Conservation (phyloP, 2,329 filamentous ascomycete species). For the Lasiodiplodia sp. region DNA sequence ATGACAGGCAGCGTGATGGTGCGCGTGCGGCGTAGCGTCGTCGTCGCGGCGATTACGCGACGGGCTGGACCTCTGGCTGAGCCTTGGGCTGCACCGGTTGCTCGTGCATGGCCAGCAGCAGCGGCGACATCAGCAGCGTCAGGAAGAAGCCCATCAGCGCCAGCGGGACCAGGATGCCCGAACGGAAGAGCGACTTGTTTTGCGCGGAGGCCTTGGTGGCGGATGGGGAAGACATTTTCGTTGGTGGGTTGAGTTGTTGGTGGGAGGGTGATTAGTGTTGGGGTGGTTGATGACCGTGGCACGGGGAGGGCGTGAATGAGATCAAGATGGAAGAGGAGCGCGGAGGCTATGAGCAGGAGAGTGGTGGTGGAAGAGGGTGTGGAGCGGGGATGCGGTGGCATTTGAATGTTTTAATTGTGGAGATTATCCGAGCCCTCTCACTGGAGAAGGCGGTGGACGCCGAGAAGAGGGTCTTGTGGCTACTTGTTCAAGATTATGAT, state of each 20-base stretch:
- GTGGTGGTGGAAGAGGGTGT: background rate
- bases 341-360: constrained; percentile 5
- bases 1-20: constrained; percentile 14
- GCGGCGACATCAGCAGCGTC: constrained; percentile 27
- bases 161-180: constrained; percentile 26
- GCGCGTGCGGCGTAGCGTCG: constrained; percentile 3
- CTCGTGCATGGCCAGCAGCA: constrained; percentile 28
- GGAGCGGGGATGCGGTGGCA: constrained; percentile 4
- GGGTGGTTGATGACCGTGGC: background rate
- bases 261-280: background rate
- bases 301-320: background rate
- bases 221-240: constrained; percentile 6
- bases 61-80: constrained; percentile 5
- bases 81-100: constrained; percentile 23
- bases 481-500: constrained; percentile 27
- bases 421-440: constrained; percentile 8
- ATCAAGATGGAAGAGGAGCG: constrained; percentile 1
- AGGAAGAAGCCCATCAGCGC: constrained; percentile 22
- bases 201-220: background rate
- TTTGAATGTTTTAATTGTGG: constrained; percentile 28
- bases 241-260: constrained; percentile 1
- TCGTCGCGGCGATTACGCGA: constrained; percentile 11
- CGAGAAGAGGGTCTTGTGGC: background rate
- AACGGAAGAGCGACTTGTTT: constrained; percentile 21
- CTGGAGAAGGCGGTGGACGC: constrained; percentile 19